A percentile compares a stretch with the other conserved stretches of the same genome.
Evolutionary conservation across 2,329 filamentous ascomycete species (phyloP).

Genomic region (Fusarium luffae): DNA sequence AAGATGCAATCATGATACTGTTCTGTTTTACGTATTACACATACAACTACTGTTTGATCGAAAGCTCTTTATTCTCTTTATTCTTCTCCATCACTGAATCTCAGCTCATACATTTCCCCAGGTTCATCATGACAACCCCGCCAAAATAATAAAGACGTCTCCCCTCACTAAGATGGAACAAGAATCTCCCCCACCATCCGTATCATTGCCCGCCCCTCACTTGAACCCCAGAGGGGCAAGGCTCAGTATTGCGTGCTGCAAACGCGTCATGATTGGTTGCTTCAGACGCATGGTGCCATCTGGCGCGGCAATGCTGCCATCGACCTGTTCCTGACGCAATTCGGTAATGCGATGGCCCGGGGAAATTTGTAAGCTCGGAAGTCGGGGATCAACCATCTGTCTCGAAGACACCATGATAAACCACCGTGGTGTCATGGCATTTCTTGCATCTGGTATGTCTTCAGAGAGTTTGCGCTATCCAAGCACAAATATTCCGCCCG

Average conservation of each 20-base stretch:
- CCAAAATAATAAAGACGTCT: slow-evolving; percentile 16
- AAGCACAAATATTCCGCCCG: slow-evolving; percentile 25
- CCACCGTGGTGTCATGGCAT: neutral
- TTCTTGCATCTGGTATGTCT: neutral
- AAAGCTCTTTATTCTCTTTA: too few relatives aligned
- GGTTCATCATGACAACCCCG: slow-evolving; percentile 30
- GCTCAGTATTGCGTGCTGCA: slow-evolving; percentile 45
- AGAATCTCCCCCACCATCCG: slow-evolving; percentile 24
- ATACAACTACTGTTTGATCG: too few relatives aligned
- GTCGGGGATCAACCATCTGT: slow-evolving; percentile 21
- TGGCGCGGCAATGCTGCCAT: slow-evolving; percentile 43
- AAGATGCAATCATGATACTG: neutral
- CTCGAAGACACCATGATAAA: slow-evolving; percentile 6
- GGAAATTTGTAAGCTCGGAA: slow-evolving; percentile 25
- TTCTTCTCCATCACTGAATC: too few relatives aligned
- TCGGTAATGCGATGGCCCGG: slow-evolving; percentile 33
- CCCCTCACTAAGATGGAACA: slow-evolving; percentile 13
- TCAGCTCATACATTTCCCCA: neutral
- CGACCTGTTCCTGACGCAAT: slow-evolving; percentile 44
- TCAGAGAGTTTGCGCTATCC: slow-evolving; percentile 9
- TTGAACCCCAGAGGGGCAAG: slow-evolving; percentile 41
- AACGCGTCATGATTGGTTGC: slow-evolving; percentile 29
- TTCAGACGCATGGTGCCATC: slow-evolving; percentile 41
- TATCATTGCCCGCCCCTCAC: slow-evolving; percentile 37
- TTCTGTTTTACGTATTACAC: too few relatives aligned